phyloP scores from a whole-genome alignment of 2,329 filamentous ascomycete genomes.

The Apiospora koreana region DNA sequence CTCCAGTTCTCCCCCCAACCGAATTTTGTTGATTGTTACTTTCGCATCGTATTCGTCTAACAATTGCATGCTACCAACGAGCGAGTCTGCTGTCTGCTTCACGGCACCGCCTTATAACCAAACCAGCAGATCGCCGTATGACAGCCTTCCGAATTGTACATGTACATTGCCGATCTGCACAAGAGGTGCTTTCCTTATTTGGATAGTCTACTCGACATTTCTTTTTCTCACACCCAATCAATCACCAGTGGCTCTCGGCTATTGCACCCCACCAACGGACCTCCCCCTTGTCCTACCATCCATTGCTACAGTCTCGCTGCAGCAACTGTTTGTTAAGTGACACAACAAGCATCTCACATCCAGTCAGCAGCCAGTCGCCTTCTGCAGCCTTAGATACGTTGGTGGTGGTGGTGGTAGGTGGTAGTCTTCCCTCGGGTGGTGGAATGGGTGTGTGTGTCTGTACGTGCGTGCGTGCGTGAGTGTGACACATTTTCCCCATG shows the following conservation, averaged over 20 bases:
- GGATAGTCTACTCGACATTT: not conserved
- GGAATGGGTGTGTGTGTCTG: too few relatives aligned
- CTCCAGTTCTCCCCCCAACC: not conserved
- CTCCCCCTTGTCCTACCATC: not conserved
- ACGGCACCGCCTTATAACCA: not conserved
- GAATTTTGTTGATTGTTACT: not conserved
- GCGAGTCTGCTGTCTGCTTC: not conserved
- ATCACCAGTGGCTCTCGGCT: not conserved
- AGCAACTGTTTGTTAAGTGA: not conserved
- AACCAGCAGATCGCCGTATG: conserved; percentile 1
- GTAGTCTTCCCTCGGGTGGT: not conserved
- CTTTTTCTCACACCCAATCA: not conserved
- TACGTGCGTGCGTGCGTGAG: not conserved
- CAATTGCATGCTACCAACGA: not conserved
- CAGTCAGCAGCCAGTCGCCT: conserved; percentile 1
- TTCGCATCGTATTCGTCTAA: not conserved
- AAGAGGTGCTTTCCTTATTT: not conserved
- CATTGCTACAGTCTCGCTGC: not conserved
- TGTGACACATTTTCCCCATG: not conserved
- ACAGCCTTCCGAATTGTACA: not conserved
- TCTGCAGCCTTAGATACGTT: not conserved
- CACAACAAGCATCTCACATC: not conserved
- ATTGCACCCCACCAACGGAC: not conserved
- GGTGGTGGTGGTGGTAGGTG: not conserved
- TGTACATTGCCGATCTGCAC: not conserved